Percentiles rank a stretch among this genome's conserved stretches.
These are phyloP conservation scores for Saturnispora mendoncae DNA, from an alignment of 805 yeast species.

Conservation along the genomic window DNA sequence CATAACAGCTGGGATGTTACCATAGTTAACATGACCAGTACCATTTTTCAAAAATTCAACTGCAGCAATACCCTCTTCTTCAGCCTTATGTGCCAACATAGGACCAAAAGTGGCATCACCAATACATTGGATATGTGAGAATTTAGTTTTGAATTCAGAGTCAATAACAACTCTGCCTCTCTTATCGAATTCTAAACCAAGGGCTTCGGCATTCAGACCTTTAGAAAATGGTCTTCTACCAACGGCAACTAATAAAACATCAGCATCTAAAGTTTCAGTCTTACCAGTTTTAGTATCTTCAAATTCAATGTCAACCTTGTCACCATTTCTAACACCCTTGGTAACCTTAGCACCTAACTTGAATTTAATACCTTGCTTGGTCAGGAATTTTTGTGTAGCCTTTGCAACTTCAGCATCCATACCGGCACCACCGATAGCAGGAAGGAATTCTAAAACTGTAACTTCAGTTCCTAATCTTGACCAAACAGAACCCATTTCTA, in stretches of 20 bases:
- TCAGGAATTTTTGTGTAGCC: conserved; percentile 76
- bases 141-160: conserved; percentile 84
- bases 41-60: conserved; percentile 90
- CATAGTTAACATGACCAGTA: conserved; percentile 97
- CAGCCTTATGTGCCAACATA: conserved; percentile 99
- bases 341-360: conserved; percentile 87
- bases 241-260: conserved; percentile 90
- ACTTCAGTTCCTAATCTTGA: conserved; percentile 92
- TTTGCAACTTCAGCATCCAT: conserved; percentile 96
- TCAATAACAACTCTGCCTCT: conserved; percentile 92
- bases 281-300: conserved; percentile 86
- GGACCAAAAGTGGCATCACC: conserved; percentile 99
- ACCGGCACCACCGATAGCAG: conserved; percentile 95
- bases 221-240: conserved; percentile 97
- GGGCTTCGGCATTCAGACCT: conserved; percentile 79
- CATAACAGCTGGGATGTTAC: conserved; percentile 97
- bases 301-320: conserved; percentile 72
- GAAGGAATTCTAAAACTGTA: conserved; percentile 85
- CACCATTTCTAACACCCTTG: conserved; percentile 83
- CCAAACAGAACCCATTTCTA: conserved; percentile 99
- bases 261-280: conserved; percentile 74
- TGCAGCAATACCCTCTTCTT: conserved; percentile 99
- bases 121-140: conserved; percentile 89
- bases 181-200: conserved; percentile 87
- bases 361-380: conserved; percentile 93